phyloP scores from a whole-genome alignment of 1,139 yeast genomes.

The Scheffersomyces insectosa region DNA sequence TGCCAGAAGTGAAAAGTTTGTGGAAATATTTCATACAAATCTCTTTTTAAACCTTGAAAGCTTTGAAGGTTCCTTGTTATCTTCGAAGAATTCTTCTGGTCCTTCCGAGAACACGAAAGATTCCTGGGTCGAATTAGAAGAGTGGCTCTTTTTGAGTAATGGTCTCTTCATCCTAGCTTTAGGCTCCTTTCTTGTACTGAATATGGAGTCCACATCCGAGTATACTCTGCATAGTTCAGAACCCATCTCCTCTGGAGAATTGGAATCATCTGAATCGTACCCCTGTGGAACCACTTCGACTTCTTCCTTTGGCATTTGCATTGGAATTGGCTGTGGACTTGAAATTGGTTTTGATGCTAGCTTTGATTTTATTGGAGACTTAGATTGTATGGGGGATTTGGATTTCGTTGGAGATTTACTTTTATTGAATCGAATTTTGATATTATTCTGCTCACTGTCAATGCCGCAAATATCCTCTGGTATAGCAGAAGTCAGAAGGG shows the following conservation, averaged over 20 bases:
- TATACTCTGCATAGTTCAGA: slow-evolving; percentile 13
- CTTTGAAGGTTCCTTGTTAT: slow-evolving; percentile 1
- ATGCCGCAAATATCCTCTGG: slow-evolving; percentile 1
- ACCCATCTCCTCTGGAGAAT: slow-evolving; percentile 5
- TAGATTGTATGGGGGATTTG: no score
- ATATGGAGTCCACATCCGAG: slow-evolving; percentile 24
- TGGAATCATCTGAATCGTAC: slow-evolving; percentile 4
- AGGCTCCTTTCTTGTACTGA: slow-evolving; percentile 15
- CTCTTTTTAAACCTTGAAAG: slow-evolving; percentile 11
- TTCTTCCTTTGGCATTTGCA: not conserved
- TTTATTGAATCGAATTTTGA: slow-evolving; percentile 8
- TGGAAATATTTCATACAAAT: slow-evolving; percentile 2
- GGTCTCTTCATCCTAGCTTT: not conserved
- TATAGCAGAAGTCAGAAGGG: not conserved
- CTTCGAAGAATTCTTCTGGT: not conserved
- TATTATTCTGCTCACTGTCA: slow-evolving; percentile 7
- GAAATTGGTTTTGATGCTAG: no score
- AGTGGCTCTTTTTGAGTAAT: not conserved
- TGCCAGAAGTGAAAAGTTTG: slow-evolving; percentile 3
- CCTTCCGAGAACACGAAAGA: not conserved
- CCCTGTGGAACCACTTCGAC: slow-evolving; percentile 4
- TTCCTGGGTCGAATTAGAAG: not conserved
- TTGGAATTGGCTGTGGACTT: not conserved
- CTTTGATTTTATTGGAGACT: not conserved
- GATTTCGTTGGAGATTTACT: no score